Evolutionary conservation across 306 rosid genomes (phyloP).

Genomic region (Quercus mongolica): DNA sequence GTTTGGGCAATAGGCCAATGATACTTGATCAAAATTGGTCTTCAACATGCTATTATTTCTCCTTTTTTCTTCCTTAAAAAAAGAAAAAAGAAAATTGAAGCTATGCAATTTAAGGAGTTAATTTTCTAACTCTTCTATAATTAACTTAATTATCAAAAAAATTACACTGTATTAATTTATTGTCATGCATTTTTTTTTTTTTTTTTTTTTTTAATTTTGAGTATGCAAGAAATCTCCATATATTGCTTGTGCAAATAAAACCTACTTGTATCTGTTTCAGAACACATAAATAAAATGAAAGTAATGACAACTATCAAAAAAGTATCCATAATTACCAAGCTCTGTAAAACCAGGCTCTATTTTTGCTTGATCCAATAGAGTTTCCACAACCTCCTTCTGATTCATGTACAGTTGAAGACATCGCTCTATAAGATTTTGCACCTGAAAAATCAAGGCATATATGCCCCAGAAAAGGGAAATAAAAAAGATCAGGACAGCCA

Average conservation of each 20-base stretch:
- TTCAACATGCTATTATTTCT: no score
- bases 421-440: conserved; percentile 86
- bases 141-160: no score
- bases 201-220: no score
- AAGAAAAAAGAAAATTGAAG: no score
- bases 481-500: background rate
- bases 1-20: no score
- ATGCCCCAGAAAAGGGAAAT: background rate
- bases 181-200: no score
- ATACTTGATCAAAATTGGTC: no score
- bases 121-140: no score
- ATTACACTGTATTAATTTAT: no score
- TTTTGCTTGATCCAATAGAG: conserved; percentile 66
- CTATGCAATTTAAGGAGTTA: no score
- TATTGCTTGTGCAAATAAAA: background rate
- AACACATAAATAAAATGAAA: background rate
- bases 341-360: conserved; percentile 95
- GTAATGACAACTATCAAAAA: background rate
- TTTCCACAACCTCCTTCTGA: conserved; percentile 76
- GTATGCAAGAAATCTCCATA: no score
- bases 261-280: background rate
- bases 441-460: conserved; percentile 45
- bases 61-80: no score
- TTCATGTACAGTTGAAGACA: conserved; percentile 91
- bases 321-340: conserved; percentile 50